A percentile compares a stretch with the other conserved stretches of the same genome.
Evolutionary conservation across 331 rosid species (phyloP).

Genomic region (Acacia pycnantha): DNA sequence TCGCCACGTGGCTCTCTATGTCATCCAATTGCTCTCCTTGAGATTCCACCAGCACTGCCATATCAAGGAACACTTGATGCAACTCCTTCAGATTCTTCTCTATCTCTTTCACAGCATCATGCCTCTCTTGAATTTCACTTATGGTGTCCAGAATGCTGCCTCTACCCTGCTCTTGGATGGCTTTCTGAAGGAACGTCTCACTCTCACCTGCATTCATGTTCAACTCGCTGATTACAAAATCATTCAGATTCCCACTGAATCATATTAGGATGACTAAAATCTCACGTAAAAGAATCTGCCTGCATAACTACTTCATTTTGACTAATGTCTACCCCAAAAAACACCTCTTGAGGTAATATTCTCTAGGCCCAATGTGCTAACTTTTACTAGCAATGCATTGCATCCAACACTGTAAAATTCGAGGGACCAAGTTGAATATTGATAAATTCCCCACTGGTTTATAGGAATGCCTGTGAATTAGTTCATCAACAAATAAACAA

Average conservation of each 20-base stretch:
- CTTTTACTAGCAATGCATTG: background rate
- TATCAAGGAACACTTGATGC: constrained; percentile 97
- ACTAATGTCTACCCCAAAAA: background rate
- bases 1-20: constrained; percentile 76
- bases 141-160: constrained; percentile 88
- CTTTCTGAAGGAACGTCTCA: constrained; percentile 93
- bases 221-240: constrained; percentile 10
- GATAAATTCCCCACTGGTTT: background rate
- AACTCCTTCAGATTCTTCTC: constrained; percentile 86
- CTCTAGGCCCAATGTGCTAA: background rate
- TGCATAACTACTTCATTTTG: background rate
- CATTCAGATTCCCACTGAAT: background rate
- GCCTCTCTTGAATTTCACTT: constrained; percentile 93
- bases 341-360: background rate
- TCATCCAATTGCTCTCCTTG: constrained; percentile 94
- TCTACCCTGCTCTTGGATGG: constrained; percentile 93
- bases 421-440: background rate
- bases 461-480: background rate
- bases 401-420: background rate
- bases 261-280: background rate
- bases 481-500: background rate
- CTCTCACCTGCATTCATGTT: constrained; percentile 70
- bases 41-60: constrained; percentile 88
- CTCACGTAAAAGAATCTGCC: background rate
- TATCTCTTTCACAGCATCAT: constrained; percentile 87